phyloP scores from a whole-genome alignment of 768 basidiomycete genomes.

The Mycena sanguinolenta region DNA sequence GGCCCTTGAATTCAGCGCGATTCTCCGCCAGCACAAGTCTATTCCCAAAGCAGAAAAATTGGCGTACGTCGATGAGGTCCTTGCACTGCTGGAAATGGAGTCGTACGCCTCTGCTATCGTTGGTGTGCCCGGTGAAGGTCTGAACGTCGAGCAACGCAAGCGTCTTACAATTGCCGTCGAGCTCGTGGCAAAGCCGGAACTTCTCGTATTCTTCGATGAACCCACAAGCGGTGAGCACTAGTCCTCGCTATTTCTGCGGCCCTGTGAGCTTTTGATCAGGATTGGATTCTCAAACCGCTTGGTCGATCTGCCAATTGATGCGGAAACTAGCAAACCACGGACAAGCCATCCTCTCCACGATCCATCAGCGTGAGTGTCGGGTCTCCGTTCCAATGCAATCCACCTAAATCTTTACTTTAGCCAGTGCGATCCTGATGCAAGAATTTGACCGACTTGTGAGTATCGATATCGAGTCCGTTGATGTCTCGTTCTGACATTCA shows the following conservation, averaged over 20 bases:
- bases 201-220: constrained; percentile 71
- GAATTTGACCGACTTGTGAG: constrained; percentile 60
- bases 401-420: constrained; percentile 24
- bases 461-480: background rate
- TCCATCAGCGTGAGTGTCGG: constrained; percentile 40
- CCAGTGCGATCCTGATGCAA: constrained; percentile 61
- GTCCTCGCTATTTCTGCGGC: background rate
- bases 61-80: constrained; percentile 60
- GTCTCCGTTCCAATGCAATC: background rate
- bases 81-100: constrained; percentile 62
- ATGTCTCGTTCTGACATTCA: background rate
- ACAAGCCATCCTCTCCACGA: constrained; percentile 69
- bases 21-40: constrained; percentile 58
- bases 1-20: constrained; percentile 59
- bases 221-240: constrained; percentile 59
- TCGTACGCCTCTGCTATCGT: constrained; percentile 64
- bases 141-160: constrained; percentile 60
- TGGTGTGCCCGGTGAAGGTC: constrained; percentile 49
- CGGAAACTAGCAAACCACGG: constrained; percentile 67
- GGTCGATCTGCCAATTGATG: constrained; percentile 63
- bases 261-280: constrained; percentile 34
- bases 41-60: constrained; percentile 58
- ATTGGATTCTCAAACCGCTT: constrained; percentile 66
- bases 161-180: constrained; percentile 69
- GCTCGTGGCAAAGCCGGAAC: constrained; percentile 64